Evolutionary conservation across 2,329 filamentous ascomycete genomes (phyloP), one percentile per base, ranked within the genome.

Genomic region (Claviceps maximensis): DNA sequence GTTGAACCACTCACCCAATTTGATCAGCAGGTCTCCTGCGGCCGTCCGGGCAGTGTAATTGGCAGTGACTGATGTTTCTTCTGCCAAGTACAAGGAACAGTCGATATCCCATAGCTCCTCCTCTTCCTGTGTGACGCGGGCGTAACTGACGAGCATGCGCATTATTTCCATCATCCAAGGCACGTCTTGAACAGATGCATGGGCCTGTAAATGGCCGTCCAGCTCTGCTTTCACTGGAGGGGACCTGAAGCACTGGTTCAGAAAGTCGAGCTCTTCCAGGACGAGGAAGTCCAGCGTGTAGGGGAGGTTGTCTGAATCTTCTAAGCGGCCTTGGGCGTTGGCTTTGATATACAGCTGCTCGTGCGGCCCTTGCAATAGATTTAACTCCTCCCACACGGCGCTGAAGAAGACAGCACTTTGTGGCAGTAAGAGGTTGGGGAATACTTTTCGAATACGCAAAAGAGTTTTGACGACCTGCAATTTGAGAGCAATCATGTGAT

Each of bases 71-170:
- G 89, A 91, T 2, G 89, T 91, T 70, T 97, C 91, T 68, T 98
- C 93, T 1, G 89, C 91, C 47, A 98, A 76, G 69, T 94, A 98
- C 2, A 98, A 79, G 54, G 95, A 97, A 59, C 94, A 86, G 67
- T 98, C 93, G 57, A 96, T 89, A 60, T 96, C 89, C 93, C 93
- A 98, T 10, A 98, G 71, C 8, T 87, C 89, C 69, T 96, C 89
- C 64, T 97, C 93, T 67, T 98, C 93, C 29, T 82, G 83, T 2
- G 87, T 90, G 60, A 98, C 94, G 58, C 91, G 88, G 13, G 89
- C 85, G 68, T 95, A 97, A 1, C 83, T 82, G 21, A 89, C 82
- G 10, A 89, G 80, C 58, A 96, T 78, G 65, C 86, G 87, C 80
- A 96, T 86, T 21, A 96, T 82, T 62, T 95, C 87, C 36, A 86